Base-by-base conservation (phyloP, 805 yeast genomes). In the Nakazawaea siamensis region DNA sequence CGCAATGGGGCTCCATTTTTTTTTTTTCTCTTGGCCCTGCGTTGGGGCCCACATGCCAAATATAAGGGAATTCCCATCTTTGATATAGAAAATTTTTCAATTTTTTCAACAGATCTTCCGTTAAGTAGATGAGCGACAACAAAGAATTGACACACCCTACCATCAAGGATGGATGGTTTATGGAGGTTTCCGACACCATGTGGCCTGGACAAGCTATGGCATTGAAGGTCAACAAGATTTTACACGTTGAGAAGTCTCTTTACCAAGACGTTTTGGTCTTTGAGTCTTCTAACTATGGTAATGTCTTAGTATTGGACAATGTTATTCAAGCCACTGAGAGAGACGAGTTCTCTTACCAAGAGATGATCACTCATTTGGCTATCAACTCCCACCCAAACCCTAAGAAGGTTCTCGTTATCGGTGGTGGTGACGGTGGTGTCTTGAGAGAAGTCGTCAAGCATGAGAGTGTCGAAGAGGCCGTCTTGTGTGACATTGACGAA, bases 141-240 rank as follows among this genome's bases (percentile, higher is more conserved):
- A 7, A 11, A 24, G 63, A 63, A 55, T 62, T 71, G 41, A 57
- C 76, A 30, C 78, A 73, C 59, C 78, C 78, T 24, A 57, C 71
- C 35, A 62, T 71, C 51, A 68, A 70, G 55, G 87, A 92, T 61
- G 97, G 97, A 54, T 90, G 98, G 98, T 90, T 90, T 66, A 78
- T 90, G 51, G 98, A 90, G 62, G 70, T 83, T 58, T 83, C 95
- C 47, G 85, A 88, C 60, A 84, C 94, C 55, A 82, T 86, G 85
- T 90, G 96, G 94, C 97, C 98, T 20, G 98, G 98, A 46, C 95
- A 88, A 70, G 97, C 97, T 48, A 80, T 92, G 92, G 74, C 87
- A 34, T 69, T 90, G 48, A 73, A 78, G 45, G 97, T 90, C 39
- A 86, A 90, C 47, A 77, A 87, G 60, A 73, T 90, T 35, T 70